Base-by-base conservation (phyloP, 2,329 filamentous ascomycete species). In the Arthroderma sp. region DNA sequence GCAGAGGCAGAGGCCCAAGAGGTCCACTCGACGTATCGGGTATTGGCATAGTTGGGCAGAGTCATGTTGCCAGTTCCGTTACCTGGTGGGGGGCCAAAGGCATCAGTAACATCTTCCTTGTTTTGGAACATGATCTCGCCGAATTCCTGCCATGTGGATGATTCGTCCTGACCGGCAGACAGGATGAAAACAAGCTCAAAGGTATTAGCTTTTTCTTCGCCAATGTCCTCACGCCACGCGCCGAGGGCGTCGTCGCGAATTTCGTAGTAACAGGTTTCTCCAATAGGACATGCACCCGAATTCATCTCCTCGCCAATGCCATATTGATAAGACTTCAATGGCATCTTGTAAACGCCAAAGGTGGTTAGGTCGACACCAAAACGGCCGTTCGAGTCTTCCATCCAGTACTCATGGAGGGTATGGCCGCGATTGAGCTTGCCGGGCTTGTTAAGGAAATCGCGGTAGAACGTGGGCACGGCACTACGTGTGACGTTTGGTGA, bases 321-420 rank as follows among this genome's bases (percentile, higher is more conserved):
- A 33, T 62, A 62, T 33, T 59, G 57, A 13, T 57, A 62, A 19
- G 61, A 59, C 41, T 57, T 55, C 6, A 15, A 25, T 4, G 61
- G 59, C 59, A 62, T 31, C 41, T 56, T 51, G 47, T 62, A 62
- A 11, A 56, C 55, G 2, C 61, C 61, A 49, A 62, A 62, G n/a
- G 51, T 52, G 11, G 61, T 62, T 21, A 62, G 58, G 33, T 62
- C 61, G 15, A 62, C 61, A 31, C 61, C 61, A 31, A 55, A 62
- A 17, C 57, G 59, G 25, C 61, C 61, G 38, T 58, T 59, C 19
- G 61, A 62, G 23, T 62, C 61, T 7, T 54, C 54, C 61, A 62
- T 62, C 61, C 59, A 62, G 53, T 62, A 62, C 37, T 62, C 61
- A 55, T 62, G 61, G 23, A 62, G 59, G 4, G 61, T 62, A 28